Percentiles rank a stretch among this genome's conserved stretches.
Evolutionary conservation across 2,329 filamentous ascomycete species (phyloP).

Genomic region (Albifimbria verrucaria): DNA sequence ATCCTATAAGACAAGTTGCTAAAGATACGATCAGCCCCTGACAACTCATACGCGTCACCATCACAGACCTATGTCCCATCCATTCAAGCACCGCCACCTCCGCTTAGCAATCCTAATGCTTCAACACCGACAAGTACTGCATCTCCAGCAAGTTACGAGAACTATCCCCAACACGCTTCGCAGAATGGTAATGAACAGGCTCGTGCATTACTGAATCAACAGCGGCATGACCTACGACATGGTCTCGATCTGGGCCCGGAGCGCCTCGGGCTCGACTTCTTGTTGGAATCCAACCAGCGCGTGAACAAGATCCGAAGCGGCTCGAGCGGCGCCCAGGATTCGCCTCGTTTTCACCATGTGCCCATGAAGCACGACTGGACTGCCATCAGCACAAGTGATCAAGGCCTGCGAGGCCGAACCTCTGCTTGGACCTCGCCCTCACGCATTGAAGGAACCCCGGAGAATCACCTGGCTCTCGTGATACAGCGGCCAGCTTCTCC

Average conservation of each 20-base stretch:
- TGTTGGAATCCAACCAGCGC: slow-evolving; percentile 60
- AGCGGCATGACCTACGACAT: slow-evolving; percentile 48
- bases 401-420: slow-evolving; percentile 15
- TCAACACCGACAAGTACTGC: slow-evolving; percentile 20
- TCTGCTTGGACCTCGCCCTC: slow-evolving; percentile 1
- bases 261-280: slow-evolving; percentile 68
- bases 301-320: slow-evolving; percentile 50
- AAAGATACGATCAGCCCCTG: slow-evolving; percentile 17
- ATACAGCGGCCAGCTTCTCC: slow-evolving; percentile 19
- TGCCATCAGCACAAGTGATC: slow-evolving; percentile 20
- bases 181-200: background rate
- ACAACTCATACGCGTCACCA: slow-evolving; percentile 30
- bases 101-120: slow-evolving; percentile 20
- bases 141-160: slow-evolving; percentile 19
- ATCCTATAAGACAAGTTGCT: too few species aligned
- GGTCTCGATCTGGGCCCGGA: slow-evolving; percentile 62
- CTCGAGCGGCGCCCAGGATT: slow-evolving; percentile 44
- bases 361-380: slow-evolving; percentile 52
- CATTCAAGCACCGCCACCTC: slow-evolving; percentile 15
- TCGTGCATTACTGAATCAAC: slow-evolving; percentile 37
- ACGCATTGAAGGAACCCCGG: background rate
- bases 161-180: background rate
- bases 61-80: slow-evolving; percentile 21
- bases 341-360: slow-evolving; percentile 38
- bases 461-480: slow-evolving; percentile 8